These are phyloP conservation scores for Nakaseomyces glabratus DNA, from an alignment of 1,139 yeast species.

Conservation along the genomic window DNA sequence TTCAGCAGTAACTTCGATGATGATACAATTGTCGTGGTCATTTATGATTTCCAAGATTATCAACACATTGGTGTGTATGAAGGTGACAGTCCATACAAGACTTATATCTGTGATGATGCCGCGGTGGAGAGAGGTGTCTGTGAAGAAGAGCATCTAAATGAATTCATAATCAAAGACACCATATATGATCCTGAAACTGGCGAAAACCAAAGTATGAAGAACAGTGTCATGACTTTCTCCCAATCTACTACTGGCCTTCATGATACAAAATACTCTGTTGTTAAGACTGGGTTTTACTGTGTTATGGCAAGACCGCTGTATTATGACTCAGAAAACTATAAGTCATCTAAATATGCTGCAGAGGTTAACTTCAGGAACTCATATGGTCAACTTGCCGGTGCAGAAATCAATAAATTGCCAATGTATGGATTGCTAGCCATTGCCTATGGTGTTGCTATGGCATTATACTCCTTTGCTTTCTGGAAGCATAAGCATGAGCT, in stretches of 20 bases:
- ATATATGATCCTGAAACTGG: constrained; percentile 31
- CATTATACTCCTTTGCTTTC: constrained; percentile 77
- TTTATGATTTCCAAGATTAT: constrained; percentile 79
- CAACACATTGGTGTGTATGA: constrained; percentile 49
- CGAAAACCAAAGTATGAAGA: constrained; percentile 36
- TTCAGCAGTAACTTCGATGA: constrained; percentile 30
- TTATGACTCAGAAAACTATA: constrained; percentile 22
- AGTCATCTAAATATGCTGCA: constrained; percentile 52
- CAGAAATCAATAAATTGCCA: constrained; percentile 85
- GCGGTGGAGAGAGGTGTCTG: constrained; percentile 60
- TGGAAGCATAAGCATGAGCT: constrained; percentile 81
- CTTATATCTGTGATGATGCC: constrained; percentile 63
- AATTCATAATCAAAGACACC: constrained; percentile 44
- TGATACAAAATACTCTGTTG: constrained; percentile 53
- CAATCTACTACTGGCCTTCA: constrained; percentile 52
- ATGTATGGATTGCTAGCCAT: constrained; percentile 81
- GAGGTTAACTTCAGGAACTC: constrained; percentile 78
- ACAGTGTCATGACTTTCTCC: constrained; percentile 47
- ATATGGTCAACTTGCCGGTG: constrained; percentile 79
- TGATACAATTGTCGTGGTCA: constrained; percentile 51
- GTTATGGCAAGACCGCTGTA: constrained; percentile 50
- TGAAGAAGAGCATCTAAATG: constrained; percentile 44
- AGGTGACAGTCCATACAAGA: constrained; percentile 31
- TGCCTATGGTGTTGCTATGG: constrained; percentile 71
- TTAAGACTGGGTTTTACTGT: constrained; percentile 84